phyloP scores from a whole-genome alignment of 441 rosid species.

The Erodium trifolium region DNA sequence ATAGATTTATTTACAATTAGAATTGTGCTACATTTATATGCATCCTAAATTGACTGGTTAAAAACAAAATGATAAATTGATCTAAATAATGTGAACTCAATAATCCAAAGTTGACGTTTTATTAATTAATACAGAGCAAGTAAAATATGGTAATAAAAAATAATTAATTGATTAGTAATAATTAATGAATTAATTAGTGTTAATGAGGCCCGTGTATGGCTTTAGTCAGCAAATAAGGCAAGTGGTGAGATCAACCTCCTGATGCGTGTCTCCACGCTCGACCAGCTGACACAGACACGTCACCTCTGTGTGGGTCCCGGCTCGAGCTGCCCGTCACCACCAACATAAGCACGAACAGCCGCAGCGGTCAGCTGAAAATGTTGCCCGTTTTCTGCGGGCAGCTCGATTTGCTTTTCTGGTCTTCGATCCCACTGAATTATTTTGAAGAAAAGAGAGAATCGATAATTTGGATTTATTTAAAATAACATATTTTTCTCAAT shows the following conservation, averaged over 20 bases:
- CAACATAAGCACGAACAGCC: no score
- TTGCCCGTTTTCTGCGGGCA: slow-evolving; percentile 23
- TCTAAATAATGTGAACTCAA: no score
- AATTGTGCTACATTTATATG: no score
- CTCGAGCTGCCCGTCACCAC: slow-evolving; percentile 18
- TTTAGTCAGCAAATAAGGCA: slow-evolving; percentile 1
- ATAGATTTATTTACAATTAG: no score
- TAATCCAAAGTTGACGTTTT: no score
- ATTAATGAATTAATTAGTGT: not conserved
- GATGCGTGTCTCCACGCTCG: slow-evolving; percentile 23
- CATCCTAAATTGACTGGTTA: no score
- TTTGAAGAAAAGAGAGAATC: slow-evolving; percentile 19
- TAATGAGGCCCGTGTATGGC: not conserved
- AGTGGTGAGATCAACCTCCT: slow-evolving; percentile 9
- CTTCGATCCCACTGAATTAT: slow-evolving; percentile 22
- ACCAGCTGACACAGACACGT: slow-evolving; percentile 25
- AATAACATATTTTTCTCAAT: not conserved
- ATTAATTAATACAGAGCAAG: no score
- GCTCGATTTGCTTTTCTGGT: slow-evolving; percentile 21
- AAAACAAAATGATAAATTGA: no score
- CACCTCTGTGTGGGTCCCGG: slow-evolving; percentile 28
- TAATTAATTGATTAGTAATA: not conserved
- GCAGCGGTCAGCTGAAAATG: slow-evolving; percentile 13
- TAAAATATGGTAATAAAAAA: no score
- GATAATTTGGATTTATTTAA: slow-evolving; percentile 11